These are phyloP conservation scores for Sporothrix euskadiensis DNA, from an alignment of 2,329 filamentous ascomycete species.

Conservation along the genomic window DNA sequence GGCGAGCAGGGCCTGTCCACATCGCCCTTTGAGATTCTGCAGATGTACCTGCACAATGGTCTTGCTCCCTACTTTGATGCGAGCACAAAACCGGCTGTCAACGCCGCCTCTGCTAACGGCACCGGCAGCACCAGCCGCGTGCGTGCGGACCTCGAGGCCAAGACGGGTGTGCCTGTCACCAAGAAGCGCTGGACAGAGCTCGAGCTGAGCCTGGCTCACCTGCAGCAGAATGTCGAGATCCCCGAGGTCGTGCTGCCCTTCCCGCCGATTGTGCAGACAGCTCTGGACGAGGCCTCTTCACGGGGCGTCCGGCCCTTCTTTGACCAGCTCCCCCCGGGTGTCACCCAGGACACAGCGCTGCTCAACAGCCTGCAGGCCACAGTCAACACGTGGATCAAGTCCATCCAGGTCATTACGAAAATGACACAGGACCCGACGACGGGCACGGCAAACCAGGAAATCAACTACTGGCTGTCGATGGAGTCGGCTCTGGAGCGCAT, in stretches of 20 bases:
- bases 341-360: constrained; percentile 87
- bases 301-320: constrained; percentile 69
- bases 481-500: constrained; percentile 91
- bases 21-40: constrained; percentile 88
- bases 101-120: constrained; percentile 58
- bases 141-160: constrained; percentile 81
- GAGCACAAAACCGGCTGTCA: constrained; percentile 74
- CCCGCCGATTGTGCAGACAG: constrained; percentile 83
- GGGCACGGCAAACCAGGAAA: constrained; percentile 88
- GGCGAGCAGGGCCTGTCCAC: constrained; percentile 70
- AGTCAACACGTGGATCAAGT: constrained; percentile 98
- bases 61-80: constrained; percentile 97
- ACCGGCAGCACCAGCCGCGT: constrained; percentile 41
- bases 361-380: constrained; percentile 91
- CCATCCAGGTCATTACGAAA: constrained; percentile 94
- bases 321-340: constrained; percentile 71
- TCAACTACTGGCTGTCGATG: constrained; percentile 99
- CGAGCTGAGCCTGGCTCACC: constrained; percentile 82
- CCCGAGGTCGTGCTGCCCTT: constrained; percentile 85
- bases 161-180: constrained; percentile 93
- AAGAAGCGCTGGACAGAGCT: constrained; percentile 97
- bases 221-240: constrained; percentile 98
- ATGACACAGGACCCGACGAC: constrained; percentile 78
- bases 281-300: constrained; percentile 73
- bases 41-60: constrained; percentile 87